Evolutionary conservation across 352 stramenopile species (phyloP).

Genomic region (Pythium graminicola): DNA sequence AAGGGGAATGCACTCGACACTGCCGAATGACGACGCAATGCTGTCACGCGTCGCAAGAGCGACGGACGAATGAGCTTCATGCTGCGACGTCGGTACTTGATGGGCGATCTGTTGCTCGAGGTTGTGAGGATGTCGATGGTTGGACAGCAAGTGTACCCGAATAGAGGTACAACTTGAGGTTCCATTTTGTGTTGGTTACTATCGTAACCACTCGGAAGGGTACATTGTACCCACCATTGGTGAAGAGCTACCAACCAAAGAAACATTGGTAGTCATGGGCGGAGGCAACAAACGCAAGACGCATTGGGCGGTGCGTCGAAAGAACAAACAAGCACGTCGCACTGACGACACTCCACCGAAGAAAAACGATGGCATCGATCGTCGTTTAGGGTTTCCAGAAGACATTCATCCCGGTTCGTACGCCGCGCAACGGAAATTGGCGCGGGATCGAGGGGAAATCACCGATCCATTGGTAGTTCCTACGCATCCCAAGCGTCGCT

Average conservation of each 20-base stretch:
- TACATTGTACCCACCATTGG: not conserved
- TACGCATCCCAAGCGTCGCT: constrained; percentile 46
- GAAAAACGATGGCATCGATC: constrained; percentile 31
- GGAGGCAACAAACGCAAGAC: constrained; percentile 61
- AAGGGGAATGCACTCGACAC: too few species aligned
- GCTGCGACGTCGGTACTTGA: too few species aligned
- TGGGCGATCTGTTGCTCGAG: too few species aligned
- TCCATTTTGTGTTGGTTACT: not conserved
- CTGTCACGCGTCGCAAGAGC: too few species aligned
- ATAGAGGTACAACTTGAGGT: too few species aligned
- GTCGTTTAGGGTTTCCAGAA: constrained; percentile 50
- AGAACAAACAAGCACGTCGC: constrained; percentile 56
- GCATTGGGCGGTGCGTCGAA: constrained; percentile 66
- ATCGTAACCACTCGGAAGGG: not conserved
- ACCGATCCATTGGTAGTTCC: not conserved
- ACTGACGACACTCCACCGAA: constrained; percentile 9
- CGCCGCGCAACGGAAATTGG: constrained; percentile 36
- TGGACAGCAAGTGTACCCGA: constrained; percentile 11
- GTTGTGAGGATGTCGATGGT: constrained; percentile 12
- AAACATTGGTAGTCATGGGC: too few species aligned
- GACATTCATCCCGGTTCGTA: constrained; percentile 72
- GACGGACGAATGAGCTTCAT: too few species aligned
- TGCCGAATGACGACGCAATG: too few species aligned
- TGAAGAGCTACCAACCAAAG: too few species aligned
- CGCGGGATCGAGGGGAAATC: constrained; percentile 12